phyloP scores from a whole-genome alignment of 2,329 filamentous ascomycete species.

The Colletotrichum cereale region DNA sequence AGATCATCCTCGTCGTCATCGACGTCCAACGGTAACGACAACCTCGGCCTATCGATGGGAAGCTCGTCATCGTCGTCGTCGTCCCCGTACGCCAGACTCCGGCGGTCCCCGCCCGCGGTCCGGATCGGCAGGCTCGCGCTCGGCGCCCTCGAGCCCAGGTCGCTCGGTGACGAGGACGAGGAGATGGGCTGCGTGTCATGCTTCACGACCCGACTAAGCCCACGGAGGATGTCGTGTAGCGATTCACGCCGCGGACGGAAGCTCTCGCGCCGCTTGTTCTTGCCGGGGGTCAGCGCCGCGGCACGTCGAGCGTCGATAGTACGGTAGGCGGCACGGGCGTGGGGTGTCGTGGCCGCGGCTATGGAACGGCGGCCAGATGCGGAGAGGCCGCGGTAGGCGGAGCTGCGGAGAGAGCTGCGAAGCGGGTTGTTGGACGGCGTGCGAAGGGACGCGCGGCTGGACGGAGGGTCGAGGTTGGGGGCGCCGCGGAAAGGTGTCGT shows the following conservation, averaged over 20 bases:
- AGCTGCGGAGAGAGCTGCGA: constrained; percentile 16
- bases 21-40: constrained; percentile 67
- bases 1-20: constrained; percentile 60
- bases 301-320: constrained; percentile 70
- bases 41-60: constrained; percentile 63
- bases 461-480: constrained; percentile 28
- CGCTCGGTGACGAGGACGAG: constrained; percentile 60
- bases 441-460: constrained; percentile 24
- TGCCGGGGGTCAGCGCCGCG: constrained; percentile 71
- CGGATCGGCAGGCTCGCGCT: constrained; percentile 44
- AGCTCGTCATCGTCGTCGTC: constrained; percentile 61
- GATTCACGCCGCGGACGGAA: constrained; percentile 68
- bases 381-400: constrained; percentile 53
- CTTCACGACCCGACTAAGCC: constrained; percentile 67
- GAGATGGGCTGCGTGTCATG: constrained; percentile 59
- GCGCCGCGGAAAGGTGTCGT: constrained; percentile 48
- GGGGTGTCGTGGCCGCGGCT: constrained; percentile 66
- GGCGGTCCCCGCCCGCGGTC: constrained; percentile 44
- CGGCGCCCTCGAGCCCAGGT: constrained; percentile 27
- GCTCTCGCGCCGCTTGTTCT: constrained; percentile 66
- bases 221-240: constrained; percentile 65
- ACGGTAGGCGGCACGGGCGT: constrained; percentile 70
- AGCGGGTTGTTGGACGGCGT: constrained; percentile 29
- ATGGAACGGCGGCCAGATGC: constrained; percentile 59
- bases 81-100: constrained; percentile 34